phyloP scores from a whole-genome alignment of 2,329 filamentous ascomycete genomes.

The Cladophialophora immunda region DNA sequence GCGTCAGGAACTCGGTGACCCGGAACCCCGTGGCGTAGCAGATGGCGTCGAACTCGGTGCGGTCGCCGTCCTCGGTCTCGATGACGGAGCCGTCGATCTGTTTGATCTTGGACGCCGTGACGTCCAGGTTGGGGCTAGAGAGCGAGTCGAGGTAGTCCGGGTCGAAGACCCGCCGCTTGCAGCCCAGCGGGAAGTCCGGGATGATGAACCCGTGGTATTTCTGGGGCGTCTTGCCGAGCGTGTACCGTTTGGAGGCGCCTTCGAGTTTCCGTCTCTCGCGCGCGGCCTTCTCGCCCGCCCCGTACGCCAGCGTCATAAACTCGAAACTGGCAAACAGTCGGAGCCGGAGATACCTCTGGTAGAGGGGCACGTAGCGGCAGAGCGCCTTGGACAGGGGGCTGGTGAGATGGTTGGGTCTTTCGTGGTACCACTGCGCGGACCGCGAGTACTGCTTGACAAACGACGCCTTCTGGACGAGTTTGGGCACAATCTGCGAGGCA shows the following conservation, averaged over 20 bases:
- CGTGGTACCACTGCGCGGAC: constrained; percentile 6
- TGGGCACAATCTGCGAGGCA: constrained; percentile 65
- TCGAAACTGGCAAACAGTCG: constrained; percentile 36
- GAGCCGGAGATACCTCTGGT: constrained; percentile 17
- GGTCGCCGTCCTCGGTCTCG: constrained; percentile 2
- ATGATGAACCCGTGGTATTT: constrained; percentile 69
- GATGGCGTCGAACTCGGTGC: constrained; percentile 44
- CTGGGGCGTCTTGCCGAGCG: constrained; percentile 60
- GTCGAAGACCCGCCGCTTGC: constrained; percentile 70
- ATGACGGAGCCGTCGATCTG: constrained; percentile 21
- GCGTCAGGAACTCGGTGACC: constrained; percentile 47
- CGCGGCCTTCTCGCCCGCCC: constrained; percentile 45
- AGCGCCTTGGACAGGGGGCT: constrained; percentile 57
- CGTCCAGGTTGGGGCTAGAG: constrained; percentile 61
- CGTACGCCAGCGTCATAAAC: constrained; percentile 51
- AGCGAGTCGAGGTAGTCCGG: constrained; percentile 63
- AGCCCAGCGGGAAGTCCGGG: constrained; percentile 68
- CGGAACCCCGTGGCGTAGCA: constrained; percentile 49
- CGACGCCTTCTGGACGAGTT: not conserved
- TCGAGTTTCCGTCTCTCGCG: constrained; percentile 12
- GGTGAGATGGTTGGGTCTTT: constrained; percentile 46
- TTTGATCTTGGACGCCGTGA: constrained; percentile 47
- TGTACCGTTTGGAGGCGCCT: constrained; percentile 44
- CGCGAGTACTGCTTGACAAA: constrained; percentile 13
- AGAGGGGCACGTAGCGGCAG: constrained; percentile 45